Evolutionary conservation across 495 filamentous ascomycete species (phyloP).

Genomic region (Aspergillus bertholletiae): DNA sequence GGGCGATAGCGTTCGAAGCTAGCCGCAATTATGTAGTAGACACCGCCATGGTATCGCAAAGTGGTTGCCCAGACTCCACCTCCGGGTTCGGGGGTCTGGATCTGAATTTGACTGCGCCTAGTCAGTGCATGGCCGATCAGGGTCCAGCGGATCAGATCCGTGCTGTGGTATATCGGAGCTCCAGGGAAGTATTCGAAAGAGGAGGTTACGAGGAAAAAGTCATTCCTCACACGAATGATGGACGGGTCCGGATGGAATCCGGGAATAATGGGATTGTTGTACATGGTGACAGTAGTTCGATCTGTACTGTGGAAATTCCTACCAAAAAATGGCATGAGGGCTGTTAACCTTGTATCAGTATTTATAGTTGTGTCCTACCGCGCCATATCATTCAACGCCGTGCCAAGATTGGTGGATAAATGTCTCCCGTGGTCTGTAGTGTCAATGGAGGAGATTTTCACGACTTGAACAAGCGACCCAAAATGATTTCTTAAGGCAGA

Average conservation of each 20-base stretch:
- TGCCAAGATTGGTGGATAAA: not conserved
- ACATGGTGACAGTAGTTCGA: conserved; percentile 15
- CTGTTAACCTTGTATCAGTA: no score
- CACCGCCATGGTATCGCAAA: conserved; percentile 33
- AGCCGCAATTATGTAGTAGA: conserved; percentile 41
- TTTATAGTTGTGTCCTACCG: no score
- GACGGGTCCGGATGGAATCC: conserved; percentile 45
- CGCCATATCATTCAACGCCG: no score
- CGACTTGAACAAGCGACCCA: not conserved
- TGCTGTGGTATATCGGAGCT: conserved; percentile 44
- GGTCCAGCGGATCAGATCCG: conserved; percentile 42
- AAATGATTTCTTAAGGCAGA: no score
- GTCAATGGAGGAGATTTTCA: not conserved
- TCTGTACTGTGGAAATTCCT: not conserved
- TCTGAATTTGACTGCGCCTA: conserved; percentile 57
- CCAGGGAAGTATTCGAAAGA: conserved; percentile 48
- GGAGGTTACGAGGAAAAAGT: conserved; percentile 45
- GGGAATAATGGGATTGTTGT: conserved; percentile 33
- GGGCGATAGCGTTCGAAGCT: conserved; percentile 41
- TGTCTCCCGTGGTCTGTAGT: not conserved
- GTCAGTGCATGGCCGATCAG: conserved; percentile 55
- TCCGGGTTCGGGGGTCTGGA: conserved; percentile 51
- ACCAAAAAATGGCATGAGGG: no score
- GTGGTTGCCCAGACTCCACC: conserved; percentile 46
- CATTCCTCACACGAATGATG: conserved; percentile 31